Evolutionary conservation across 2,329 filamentous ascomycete genomes (phyloP).

Genomic region (Aspergillus japonicus): DNA sequence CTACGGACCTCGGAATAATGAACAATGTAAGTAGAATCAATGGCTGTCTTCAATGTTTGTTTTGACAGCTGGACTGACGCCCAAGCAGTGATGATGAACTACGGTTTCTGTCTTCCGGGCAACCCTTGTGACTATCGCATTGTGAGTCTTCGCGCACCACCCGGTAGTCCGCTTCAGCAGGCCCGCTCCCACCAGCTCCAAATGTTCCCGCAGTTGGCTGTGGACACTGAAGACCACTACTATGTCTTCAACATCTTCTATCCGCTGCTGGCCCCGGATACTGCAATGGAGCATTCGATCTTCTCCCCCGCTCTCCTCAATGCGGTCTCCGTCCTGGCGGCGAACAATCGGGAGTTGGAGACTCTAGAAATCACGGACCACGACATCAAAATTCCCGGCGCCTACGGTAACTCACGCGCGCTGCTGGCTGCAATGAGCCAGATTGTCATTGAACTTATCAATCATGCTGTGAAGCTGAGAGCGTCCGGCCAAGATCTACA

Average conservation of each 20-base stretch:
- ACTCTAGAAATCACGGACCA: constrained; percentile 33
- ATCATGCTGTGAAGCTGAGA: constrained; percentile 39
- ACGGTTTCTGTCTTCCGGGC: constrained; percentile 45
- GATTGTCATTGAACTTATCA: constrained; percentile 42
- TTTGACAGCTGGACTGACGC: background rate
- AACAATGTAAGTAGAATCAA: constrained; percentile 49
- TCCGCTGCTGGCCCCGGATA: constrained; percentile 36
- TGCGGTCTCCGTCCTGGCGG: constrained; percentile 42
- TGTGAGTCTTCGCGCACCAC: constrained; percentile 40
- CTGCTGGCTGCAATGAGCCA: constrained; percentile 43
- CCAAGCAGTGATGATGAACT: constrained; percentile 44
- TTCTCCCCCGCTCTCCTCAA: constrained; percentile 46
- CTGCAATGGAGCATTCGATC: constrained; percentile 40
- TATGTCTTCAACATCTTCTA: constrained; percentile 48
- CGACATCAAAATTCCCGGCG: constrained; percentile 28
- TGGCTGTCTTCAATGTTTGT: background rate
- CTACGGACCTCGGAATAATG: constrained; percentile 74
- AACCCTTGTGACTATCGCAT: constrained; percentile 48
- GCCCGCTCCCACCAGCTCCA: constrained; percentile 36
- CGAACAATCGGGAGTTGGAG: constrained; percentile 43
- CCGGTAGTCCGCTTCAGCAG: constrained; percentile 39
- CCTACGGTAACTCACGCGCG: constrained; percentile 39
- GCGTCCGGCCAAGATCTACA: constrained; percentile 26
- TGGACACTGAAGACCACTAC: constrained; percentile 37
- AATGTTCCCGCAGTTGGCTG: constrained; percentile 33